Conservation (phyloP, 768 basidiomycete species). For the Suillus subluteus region DNA sequence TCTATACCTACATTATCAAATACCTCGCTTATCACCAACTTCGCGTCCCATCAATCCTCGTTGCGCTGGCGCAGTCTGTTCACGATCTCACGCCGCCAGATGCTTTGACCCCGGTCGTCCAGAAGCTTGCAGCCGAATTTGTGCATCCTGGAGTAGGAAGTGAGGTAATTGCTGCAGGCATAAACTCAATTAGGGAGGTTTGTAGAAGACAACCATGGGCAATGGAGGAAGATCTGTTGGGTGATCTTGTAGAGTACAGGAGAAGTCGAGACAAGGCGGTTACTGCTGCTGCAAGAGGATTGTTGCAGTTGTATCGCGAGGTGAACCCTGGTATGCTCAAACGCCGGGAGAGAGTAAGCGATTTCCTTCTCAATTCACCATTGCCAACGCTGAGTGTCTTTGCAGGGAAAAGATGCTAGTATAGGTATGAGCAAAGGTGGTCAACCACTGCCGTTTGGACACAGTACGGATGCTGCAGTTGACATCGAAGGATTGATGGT, state of each 20-base stretch:
- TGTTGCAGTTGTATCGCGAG: constrained; percentile 92
- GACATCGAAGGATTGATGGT: constrained; percentile 92
- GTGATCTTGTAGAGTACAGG: constrained; percentile 91
- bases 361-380: constrained; percentile 2
- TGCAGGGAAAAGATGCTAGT: constrained; percentile 86
- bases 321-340: constrained; percentile 94
- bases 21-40: constrained; percentile 93
- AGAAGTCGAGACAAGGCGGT: constrained; percentile 96
- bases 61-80: constrained; percentile 90
- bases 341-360: constrained; percentile 76
- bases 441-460: constrained; percentile 82
- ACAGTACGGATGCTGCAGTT: constrained; percentile 69
- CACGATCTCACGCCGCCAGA: constrained; percentile 97
- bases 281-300: constrained; percentile 82
- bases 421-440: constrained; percentile 69
- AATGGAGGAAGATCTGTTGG: constrained; percentile 93
- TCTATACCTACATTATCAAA: constrained; percentile 95
- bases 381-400: constrained; percentile 8
- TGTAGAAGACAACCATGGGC: constrained; percentile 94
- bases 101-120: constrained; percentile 83
- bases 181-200: constrained; percentile 95
- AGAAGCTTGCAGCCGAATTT: constrained; percentile 93
- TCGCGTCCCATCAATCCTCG: constrained; percentile 90
- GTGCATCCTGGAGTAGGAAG: constrained; percentile 96
- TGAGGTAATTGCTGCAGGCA: constrained; percentile 95